Evolutionary conservation across 495 filamentous ascomycete genomes (phyloP).

Genomic region (Penicillium mononematosum): DNA sequence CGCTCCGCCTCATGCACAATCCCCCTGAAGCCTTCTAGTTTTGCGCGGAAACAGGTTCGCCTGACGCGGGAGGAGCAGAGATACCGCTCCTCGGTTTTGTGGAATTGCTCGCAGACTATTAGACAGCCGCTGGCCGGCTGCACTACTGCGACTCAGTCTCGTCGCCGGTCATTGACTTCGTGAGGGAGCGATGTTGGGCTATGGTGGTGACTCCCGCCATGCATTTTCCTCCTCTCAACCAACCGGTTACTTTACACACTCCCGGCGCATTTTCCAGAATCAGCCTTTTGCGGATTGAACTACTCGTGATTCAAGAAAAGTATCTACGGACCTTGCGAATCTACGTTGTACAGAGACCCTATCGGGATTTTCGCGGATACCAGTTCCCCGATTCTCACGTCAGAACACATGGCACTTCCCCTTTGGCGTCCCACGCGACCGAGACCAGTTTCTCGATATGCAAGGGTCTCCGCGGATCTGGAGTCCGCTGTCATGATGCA

Average conservation of each 20-base stretch:
- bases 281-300: not conserved
- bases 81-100: conserved; percentile 26
- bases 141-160: conserved; percentile 22
- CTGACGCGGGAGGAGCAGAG: conserved; percentile 37
- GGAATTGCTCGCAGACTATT: conserved; percentile 29
- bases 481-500: conserved; percentile 4
- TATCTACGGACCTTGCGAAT: not conserved
- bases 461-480: conserved; percentile 9
- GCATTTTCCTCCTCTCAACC: not conserved
- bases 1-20: conserved; percentile 26
- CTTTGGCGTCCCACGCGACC: conserved; percentile 4
- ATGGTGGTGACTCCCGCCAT: conserved; percentile 1
- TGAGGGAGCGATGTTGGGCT: conserved; percentile 9
- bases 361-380: not conserved
- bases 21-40: conserved; percentile 32
- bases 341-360: not conserved
- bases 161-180: conserved; percentile 31
- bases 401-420: not conserved
- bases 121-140: conserved; percentile 23
- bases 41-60: conserved; percentile 33
- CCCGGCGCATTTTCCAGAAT: not conserved
- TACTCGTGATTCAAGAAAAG: not conserved
- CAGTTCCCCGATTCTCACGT: not conserved
- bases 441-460: conserved; percentile 1
- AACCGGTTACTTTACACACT: not conserved